Evolutionary conservation across 2,329 filamentous ascomycete genomes (phyloP).

Genomic region (Zalaria sp.): DNA sequence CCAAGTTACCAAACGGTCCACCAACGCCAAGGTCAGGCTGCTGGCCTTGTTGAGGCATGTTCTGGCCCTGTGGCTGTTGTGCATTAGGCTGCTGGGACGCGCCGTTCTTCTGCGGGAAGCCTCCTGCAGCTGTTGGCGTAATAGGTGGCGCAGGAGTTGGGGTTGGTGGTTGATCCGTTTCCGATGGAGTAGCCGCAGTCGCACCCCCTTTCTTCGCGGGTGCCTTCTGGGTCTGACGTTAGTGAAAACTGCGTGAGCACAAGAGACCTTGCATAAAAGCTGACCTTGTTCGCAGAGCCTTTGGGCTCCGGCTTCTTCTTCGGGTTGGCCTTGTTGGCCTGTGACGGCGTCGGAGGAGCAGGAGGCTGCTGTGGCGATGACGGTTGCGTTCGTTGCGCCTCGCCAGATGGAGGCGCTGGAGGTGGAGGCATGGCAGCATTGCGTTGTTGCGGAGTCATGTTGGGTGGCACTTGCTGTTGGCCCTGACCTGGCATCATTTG

Average conservation of each 20-base stretch:
- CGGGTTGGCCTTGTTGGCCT: slow-evolving; percentile 56
- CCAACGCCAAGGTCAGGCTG: slow-evolving; percentile 20
- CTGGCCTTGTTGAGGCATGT: slow-evolving; percentile 4
- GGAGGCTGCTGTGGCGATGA: slow-evolving; percentile 32
- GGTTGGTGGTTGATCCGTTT: slow-evolving; percentile 31
- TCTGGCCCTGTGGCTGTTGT: slow-evolving; percentile 15
- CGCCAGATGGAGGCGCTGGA: slow-evolving; percentile 29
- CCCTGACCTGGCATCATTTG: slow-evolving; percentile 25
- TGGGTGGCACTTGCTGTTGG: slow-evolving; percentile 36
- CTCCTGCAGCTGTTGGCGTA: slow-evolving; percentile 27
- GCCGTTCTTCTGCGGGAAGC: slow-evolving; percentile 22
- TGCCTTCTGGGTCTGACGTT: slow-evolving; percentile 15
- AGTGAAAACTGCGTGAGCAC: slow-evolving; percentile 10
- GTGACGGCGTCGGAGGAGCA: slow-evolving; percentile 64
- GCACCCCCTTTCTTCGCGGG: slow-evolving; percentile 20
- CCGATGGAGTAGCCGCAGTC: slow-evolving; percentile 25
- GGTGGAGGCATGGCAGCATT: slow-evolving; percentile 41
- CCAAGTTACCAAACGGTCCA: slow-evolving; percentile 26
- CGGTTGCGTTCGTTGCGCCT: slow-evolving; percentile 21
- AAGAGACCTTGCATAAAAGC: slow-evolving; percentile 10
- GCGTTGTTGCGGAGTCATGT: slow-evolving; percentile 59
- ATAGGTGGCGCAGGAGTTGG: slow-evolving; percentile 35
- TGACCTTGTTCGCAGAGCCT: slow-evolving; percentile 46
- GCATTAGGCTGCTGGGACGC: slow-evolving; percentile 15
- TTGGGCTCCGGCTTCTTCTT: slow-evolving; percentile 60